A percentile compares a stretch with the other conserved stretches of the same genome.
Conservation (phyloP, 2,329 filamentous ascomycete genomes). For the Beauveria sp. region DNA sequence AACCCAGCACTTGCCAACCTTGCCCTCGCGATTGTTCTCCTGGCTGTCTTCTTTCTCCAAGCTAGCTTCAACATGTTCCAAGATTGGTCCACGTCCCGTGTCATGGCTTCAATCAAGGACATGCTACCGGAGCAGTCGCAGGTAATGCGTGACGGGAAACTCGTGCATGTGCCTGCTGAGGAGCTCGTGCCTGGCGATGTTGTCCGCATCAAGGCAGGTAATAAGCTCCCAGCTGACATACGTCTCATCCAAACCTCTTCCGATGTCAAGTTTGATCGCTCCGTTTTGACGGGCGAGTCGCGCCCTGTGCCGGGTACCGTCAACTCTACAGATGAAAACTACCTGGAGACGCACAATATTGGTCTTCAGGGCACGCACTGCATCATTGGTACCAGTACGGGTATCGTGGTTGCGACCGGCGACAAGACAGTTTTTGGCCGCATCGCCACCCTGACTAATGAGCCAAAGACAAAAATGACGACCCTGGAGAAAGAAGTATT, state of each 20-base stretch:
- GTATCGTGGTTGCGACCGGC: conserved; percentile 64
- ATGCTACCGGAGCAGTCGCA: conserved; percentile 72
- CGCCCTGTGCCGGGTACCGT: conserved; percentile 55
- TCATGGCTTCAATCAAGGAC: conserved; percentile 72
- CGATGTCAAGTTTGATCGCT: conserved; percentile 65
- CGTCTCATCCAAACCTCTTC: conserved; percentile 61
- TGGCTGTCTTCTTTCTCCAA: conserved; percentile 62
- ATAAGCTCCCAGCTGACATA: conserved; percentile 67
- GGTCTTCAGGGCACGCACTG: conserved; percentile 76
- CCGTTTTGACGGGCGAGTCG: conserved; percentile 64
- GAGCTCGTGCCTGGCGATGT: conserved; percentile 68
- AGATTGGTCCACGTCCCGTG: conserved; percentile 68
- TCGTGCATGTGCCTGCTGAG: conserved; percentile 40
- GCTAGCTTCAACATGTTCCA: conserved; percentile 64
- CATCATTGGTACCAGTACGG: conserved; percentile 58
- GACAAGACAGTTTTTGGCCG: conserved; percentile 69
- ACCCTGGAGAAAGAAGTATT: conserved; percentile 66
- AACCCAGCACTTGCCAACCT: conserved; percentile 58
- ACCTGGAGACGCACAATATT: conserved; percentile 69
- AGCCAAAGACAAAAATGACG: conserved; percentile 60
- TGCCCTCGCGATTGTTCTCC: conserved; percentile 65
- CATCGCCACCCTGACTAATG: conserved; percentile 64
- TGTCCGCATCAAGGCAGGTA: conserved; percentile 59
- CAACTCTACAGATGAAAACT: conserved; percentile 63
- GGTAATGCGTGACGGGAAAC: conserved; percentile 51